phyloP scores from a whole-genome alignment of 768 basidiomycete species.

The Austroboletus festivus region DNA sequence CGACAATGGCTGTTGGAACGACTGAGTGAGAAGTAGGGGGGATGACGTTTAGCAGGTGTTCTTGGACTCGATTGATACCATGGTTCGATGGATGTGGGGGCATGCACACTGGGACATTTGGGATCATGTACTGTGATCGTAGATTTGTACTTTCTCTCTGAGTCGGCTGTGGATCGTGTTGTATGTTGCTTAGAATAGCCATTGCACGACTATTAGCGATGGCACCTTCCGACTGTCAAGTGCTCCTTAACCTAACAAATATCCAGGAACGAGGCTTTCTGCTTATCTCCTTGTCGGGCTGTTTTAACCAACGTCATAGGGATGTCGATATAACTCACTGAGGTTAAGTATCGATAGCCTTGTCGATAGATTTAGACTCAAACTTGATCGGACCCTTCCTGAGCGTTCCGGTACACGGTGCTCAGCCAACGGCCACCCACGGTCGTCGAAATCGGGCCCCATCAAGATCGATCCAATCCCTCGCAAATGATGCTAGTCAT shows the following conservation, averaged over 20 bases:
- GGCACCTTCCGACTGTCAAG: slow-evolving; percentile 14
- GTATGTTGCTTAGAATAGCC: slow-evolving; percentile 10
- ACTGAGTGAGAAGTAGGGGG: slow-evolving; percentile 24
- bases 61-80: slow-evolving; percentile 21
- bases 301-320: slow-evolving; percentile 12
- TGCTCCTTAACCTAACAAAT: slow-evolving; percentile 18
- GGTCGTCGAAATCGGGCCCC: not conserved
- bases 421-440: slow-evolving; percentile 11
- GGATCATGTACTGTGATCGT: slow-evolving; percentile 9
- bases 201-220: slow-evolving; percentile 7
- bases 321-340: slow-evolving; percentile 19
- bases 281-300: not conserved
- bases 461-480: not conserved
- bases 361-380: slow-evolving; percentile 6
- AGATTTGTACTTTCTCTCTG: slow-evolving; percentile 23
- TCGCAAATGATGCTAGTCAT: not conserved
- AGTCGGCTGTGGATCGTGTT: slow-evolving; percentile 14
- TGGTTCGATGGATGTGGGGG: slow-evolving; percentile 9
- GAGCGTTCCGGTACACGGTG: not conserved
- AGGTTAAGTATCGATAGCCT: not conserved
- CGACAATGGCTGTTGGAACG: slow-evolving; percentile 28
- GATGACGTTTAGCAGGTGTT: slow-evolving; percentile 1
- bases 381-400: not conserved
- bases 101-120: slow-evolving; percentile 21
- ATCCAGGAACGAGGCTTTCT: slow-evolving; percentile 5